phyloP scores from a whole-genome alignment of 2,329 filamentous ascomycete genomes.

The Pseudogymnoascus sp. region DNA sequence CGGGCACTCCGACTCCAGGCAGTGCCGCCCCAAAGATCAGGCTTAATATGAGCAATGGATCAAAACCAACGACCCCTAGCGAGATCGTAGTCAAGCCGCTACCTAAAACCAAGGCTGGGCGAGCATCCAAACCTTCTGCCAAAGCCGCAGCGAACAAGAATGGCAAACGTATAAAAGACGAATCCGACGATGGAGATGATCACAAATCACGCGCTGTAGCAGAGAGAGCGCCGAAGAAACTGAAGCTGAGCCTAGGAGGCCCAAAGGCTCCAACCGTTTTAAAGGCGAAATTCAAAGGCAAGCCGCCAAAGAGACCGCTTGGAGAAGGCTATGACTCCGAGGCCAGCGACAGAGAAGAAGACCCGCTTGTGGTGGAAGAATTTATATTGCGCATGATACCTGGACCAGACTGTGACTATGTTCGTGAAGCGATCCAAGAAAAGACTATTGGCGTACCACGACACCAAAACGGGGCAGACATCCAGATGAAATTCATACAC shows the following conservation, averaged over 20 bases:
- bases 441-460: slow-evolving; percentile 65
- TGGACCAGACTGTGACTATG: slow-evolving; percentile 77
- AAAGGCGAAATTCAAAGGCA: slow-evolving; percentile 61
- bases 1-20: slow-evolving; percentile 28
- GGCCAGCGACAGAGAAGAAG: slow-evolving; percentile 79
- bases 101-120: slow-evolving; percentile 53
- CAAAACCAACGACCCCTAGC: slow-evolving; percentile 24
- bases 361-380: slow-evolving; percentile 84
- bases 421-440: slow-evolving; percentile 69
- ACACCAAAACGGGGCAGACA: slow-evolving; percentile 64
- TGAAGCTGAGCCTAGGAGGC: slow-evolving; percentile 39
- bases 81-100: slow-evolving; percentile 20
- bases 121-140: slow-evolving; percentile 53
- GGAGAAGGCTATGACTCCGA: slow-evolving; percentile 97
- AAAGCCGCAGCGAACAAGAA: slow-evolving; percentile 45
- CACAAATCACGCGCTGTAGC: slow-evolving; percentile 32
- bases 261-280: slow-evolving; percentile 37
- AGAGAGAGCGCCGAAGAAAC: slow-evolving; percentile 35
- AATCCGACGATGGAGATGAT: slow-evolving; percentile 45
- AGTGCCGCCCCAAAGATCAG: slow-evolving; percentile 31
- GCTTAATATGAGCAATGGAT: slow-evolving; percentile 21
- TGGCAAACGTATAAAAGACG: slow-evolving; percentile 51
- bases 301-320: slow-evolving; percentile 59
- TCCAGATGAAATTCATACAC: slow-evolving; percentile 75
- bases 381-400: slow-evolving; percentile 85